Conservation (phyloP, 2,329 filamentous ascomycete genomes). For the Hawksworthiomyces lignivorus region DNA sequence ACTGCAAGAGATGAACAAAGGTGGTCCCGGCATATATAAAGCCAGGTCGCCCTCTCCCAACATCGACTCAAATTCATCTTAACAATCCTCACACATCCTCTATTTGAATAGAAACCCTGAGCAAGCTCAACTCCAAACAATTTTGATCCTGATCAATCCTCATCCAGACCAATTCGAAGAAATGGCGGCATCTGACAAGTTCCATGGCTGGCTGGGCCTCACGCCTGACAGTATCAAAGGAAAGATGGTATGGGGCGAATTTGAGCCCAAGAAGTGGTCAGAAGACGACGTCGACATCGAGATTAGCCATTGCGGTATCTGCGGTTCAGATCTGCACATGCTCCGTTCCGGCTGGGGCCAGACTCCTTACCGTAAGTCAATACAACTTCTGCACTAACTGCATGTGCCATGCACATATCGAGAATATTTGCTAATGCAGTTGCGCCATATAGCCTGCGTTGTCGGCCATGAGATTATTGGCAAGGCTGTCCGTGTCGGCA, state of each 20-base stretch:
- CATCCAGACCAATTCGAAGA: too few species aligned
- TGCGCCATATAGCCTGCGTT: conserved; percentile 35
- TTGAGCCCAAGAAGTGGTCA: conserved; percentile 57
- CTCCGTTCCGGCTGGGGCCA: conserved; percentile 45
- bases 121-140: too few species aligned
- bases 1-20: too few species aligned
- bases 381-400: too few species aligned
- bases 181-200: conserved; percentile 27
- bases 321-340: conserved; percentile 54
- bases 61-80: too few species aligned
- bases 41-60: too few species aligned
- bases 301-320: conserved; percentile 59
- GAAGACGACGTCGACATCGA: conserved; percentile 60
- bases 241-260: conserved; percentile 48
- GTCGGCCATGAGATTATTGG: conserved; percentile 62
- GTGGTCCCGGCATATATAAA: too few species aligned
- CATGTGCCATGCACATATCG: too few species aligned
- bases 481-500: conserved; percentile 45
- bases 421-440: too few species aligned
- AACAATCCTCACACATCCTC: too few species aligned
- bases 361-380: conserved; percentile 10
- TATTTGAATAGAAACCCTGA: too few species aligned
- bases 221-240: conserved; percentile 33
- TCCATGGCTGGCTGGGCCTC: conserved; percentile 44
- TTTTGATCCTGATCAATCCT: too few species aligned